Evolutionary conservation across 768 basidiomycete genomes (phyloP), one percentile per base, ranked within the genome.

Genomic region (Psilocybe azurescens): DNA sequence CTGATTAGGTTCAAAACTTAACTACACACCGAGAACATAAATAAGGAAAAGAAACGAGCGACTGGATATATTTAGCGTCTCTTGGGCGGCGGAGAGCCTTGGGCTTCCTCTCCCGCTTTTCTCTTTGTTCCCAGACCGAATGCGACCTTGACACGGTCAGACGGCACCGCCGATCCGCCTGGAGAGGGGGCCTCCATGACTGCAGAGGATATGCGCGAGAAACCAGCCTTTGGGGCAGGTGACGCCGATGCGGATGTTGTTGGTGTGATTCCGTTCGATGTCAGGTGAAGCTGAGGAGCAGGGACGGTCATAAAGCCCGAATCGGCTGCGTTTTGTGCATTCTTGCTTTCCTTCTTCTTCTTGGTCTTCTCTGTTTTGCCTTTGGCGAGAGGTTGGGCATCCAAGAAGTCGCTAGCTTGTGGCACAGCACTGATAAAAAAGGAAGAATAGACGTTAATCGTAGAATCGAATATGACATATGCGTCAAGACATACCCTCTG

Each of bases 361-460:
- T 91, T 93, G 60, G 83, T 80, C 74, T 90, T 92, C 71, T 92
- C 91, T 4, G 90, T 89, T 75, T 93, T 94, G 38, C 89, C 89
- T 73, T 95, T 95, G 0, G 90, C 84, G 11, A 95, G 77, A 3
- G 91, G 90, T 64, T 91, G 91, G 14, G 87, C 80, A 65, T 95
- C 93, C 57, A 95, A 77, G 73, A 93, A 93, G 65, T 92, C 91
- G 1, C 85, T 81, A 4, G 84, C 88, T 76, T 94, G 93, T n/a
- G 93, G 93, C 4, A 94, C 93, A 59, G 93, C 92, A 56, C 93
- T 95, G 33, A 36, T 36, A 62, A 2, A 73, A 32, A 38, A 48
- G 46, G 20, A 53, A 6, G 50, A 60, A 44, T 53, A 60, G n/a
- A 65, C 6, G 53, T 44, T 56, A 69, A 49, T 63, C 55, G 2